Evolutionary conservation across 1,284 basidiomycete genomes (phyloP).

Genomic region (Cystobasidium sp.): DNA sequence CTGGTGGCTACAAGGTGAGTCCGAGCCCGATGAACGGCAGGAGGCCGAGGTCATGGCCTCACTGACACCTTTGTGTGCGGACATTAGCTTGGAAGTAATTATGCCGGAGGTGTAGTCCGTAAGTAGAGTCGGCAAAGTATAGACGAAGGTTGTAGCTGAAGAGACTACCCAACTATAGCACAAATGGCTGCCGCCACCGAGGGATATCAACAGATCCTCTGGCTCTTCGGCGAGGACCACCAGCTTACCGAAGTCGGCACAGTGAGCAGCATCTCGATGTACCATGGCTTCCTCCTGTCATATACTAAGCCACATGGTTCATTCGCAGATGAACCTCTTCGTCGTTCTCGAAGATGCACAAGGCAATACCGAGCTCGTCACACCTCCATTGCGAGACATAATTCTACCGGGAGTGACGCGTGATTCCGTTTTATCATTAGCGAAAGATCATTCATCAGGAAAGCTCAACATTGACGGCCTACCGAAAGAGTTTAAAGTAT

Average conservation of each 20-base stretch:
- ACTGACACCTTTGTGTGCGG: not conserved
- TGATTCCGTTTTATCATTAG: constrained; percentile 83
- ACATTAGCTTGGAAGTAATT: constrained; percentile 62
- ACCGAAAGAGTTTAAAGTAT: constrained; percentile 71
- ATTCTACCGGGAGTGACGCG: constrained; percentile 96
- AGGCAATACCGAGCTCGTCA: constrained; percentile 81
- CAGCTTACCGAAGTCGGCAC: constrained; percentile 68
- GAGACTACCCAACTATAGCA: constrained; percentile 60
- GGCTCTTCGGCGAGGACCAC: constrained; percentile 87
- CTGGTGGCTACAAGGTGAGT: constrained; percentile 81
- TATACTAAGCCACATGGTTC: constrained; percentile 70
- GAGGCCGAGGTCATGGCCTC: not conserved
- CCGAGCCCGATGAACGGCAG: constrained; percentile 56
- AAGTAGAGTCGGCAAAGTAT: not conserved
- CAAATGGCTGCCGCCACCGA: constrained; percentile 80
- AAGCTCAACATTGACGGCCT: constrained; percentile 65
- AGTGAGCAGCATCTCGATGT: constrained; percentile 45
- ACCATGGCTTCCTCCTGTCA: constrained; percentile 55
- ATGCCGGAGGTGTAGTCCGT: constrained; percentile 78
- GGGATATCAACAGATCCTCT: constrained; percentile 94
- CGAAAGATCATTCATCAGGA: constrained; percentile 72
- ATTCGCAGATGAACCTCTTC: constrained; percentile 82
- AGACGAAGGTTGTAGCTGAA: not conserved
- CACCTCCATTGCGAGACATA: constrained; percentile 90
- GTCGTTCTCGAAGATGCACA: constrained; percentile 77